Evolutionary conservation across 768 basidiomycete genomes (phyloP).

Genomic region (Krasilnikovozyma curviuscula): DNA sequence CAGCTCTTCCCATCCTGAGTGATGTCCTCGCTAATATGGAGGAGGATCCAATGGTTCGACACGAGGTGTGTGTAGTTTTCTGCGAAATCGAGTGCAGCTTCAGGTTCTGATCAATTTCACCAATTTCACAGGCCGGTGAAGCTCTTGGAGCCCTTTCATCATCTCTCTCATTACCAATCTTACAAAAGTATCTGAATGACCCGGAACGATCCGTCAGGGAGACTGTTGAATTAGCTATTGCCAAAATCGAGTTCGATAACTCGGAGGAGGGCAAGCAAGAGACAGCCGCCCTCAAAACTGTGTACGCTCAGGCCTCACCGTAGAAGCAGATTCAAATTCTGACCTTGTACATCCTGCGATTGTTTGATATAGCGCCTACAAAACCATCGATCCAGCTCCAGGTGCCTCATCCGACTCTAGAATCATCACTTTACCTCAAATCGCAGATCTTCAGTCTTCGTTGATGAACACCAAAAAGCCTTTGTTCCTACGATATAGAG

Average conservation of each 20-base stretch:
- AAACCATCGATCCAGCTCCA: conserved; percentile 78
- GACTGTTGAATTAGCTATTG: conserved; percentile 92
- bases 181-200: conserved; percentile 54
- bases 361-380: conserved; percentile 44
- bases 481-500: conserved; percentile 83
- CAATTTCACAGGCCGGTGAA: conserved; percentile 98
- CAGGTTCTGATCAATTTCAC: too few relatives aligned
- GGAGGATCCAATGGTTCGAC: conserved; percentile 90
- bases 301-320: neutral
- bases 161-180: conserved; percentile 42
- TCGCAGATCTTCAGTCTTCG: conserved; percentile 39
- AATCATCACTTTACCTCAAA: conserved; percentile 28
- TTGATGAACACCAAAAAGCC: conserved; percentile 48
- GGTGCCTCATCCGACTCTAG: conserved; percentile 34
- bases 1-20: conserved; percentile 62
- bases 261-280: conserved; percentile 24
- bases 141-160: conserved; percentile 88
- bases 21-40: conserved; percentile 45
- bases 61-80: conserved; percentile 45
- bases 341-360: conserved; percentile 17
- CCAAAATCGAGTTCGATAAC: conserved; percentile 77
- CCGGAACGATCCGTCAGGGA: conserved; percentile 49
- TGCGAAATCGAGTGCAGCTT: too few relatives aligned
- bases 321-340: neutral
- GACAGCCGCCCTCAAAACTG: too few relatives aligned